A percentile compares a stretch with the other conserved stretches of the same genome.
Conservation (phyloP, 139 green algal species). For the Auxenochlorella pyrenoidosa region DNA sequence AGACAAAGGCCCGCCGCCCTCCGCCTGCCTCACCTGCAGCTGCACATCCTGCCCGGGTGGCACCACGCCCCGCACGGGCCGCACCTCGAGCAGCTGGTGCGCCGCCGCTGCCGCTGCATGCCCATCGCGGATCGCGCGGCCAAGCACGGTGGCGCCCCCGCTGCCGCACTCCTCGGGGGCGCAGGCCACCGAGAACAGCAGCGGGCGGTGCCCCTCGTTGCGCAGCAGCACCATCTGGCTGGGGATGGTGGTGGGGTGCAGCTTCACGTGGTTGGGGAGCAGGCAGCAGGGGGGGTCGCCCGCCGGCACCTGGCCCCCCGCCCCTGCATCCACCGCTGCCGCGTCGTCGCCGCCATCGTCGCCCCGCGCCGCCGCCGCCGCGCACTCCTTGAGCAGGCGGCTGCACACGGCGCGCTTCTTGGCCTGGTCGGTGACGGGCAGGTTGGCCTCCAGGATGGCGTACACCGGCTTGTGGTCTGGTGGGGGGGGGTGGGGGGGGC, state of each 20-base stretch:
- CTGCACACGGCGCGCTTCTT: constrained; percentile 42
- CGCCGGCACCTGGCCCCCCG: not conserved
- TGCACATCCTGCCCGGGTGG: not conserved
- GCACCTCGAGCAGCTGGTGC: constrained; percentile 36
- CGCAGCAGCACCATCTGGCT: constrained; percentile 34
- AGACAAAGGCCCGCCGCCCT: not conserved
- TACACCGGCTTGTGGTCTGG: constrained; percentile 94
- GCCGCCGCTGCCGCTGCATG: constrained; percentile 4
- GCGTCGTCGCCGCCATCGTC: not conserved
- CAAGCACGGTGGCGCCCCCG: not conserved
- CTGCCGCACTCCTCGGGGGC: not conserved
- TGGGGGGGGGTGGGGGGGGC: not conserved
- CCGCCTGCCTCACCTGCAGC: not conserved
- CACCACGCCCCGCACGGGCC: constrained; percentile 32
- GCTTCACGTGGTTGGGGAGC: constrained; percentile 4
- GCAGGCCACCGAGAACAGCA: constrained; percentile 26
- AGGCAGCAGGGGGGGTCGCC: constrained; percentile 2
- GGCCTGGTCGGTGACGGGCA: constrained; percentile 52
- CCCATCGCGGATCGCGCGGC: not conserved
- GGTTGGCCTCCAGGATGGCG: constrained; percentile 56
- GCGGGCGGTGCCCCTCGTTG: constrained; percentile 29
- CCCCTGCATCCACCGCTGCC: not conserved
- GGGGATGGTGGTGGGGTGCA: constrained; percentile 31
- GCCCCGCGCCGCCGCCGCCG: not conserved
- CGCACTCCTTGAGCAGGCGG: constrained; percentile 39